Base-by-base conservation (phyloP, 1,139 yeast species). In the Suhomyces kunorum region DNA sequence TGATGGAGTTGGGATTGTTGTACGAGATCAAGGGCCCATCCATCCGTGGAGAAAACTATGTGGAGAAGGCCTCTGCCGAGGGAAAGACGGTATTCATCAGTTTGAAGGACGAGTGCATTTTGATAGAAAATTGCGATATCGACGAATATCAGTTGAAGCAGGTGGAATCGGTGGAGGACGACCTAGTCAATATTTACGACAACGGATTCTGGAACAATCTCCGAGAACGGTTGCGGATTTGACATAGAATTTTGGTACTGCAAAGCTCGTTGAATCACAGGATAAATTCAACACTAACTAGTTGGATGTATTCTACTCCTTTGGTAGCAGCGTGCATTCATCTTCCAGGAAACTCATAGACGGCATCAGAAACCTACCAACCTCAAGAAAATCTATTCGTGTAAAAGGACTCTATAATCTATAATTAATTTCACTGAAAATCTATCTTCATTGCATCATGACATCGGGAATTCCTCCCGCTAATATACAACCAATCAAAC, bases 101-200 rank as follows among this genome's bases (percentile, higher is more conserved):
- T 43, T 54, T 68, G 32, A 56, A 53, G 16, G 56, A 60, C 43
- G 66, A 61, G 31, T 37, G 43, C 6, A 47, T 63, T 1, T 34
- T 58, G 22, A 55, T 57, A 22, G 44, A 39, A n/a, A 30, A 18
- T 2, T 49, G 50, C n/a, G 53, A 50, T 18, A 33, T 37, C 1
- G 35, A 38, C 2, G 30, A 44, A 5, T 50, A 42, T 20, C 29
- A 39, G 6, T 39, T 77, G 31, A 46, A 32, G 8, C 53, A 55
- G 32, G 63, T 82, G 1, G 40, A 45, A 6, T 62, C 67, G 11
- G 70, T 79, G 46, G 67, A 64, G 32, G 34, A 43, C 1, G 82
- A 80, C 15, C 53, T 87, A 40, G 66, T 60, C 28, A 87, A 87
- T 52, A 66, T 83, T 6, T 87, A 87, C 57, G 95, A 87, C 53